Percentiles rank a stretch among this genome's conserved stretches.
Evolutionary conservation across 305 asterid species (phyloP).

Genomic region (Coffea humblotiana): DNA sequence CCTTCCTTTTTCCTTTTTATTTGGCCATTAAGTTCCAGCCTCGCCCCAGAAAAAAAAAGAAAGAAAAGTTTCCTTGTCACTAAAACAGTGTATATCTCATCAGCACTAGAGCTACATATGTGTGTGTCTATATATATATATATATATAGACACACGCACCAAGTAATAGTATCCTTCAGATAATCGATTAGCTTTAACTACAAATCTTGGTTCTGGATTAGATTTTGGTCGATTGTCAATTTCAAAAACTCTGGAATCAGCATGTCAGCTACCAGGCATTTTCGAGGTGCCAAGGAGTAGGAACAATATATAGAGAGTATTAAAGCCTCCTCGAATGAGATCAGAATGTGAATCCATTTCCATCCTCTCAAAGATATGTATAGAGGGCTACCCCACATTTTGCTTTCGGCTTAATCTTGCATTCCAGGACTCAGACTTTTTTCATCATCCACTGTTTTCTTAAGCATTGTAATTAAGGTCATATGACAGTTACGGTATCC

Average conservation of each 20-base stretch:
- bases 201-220: constrained; percentile 21
- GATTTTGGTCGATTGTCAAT: background rate
- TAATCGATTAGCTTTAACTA: background rate
- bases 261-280: constrained; percentile 10
- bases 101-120: background rate
- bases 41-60: background rate
- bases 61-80: too few species aligned
- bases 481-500: too few species aligned
- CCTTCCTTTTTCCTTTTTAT: too few species aligned
- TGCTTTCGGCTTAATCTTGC: constrained; percentile 1
- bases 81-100: background rate
- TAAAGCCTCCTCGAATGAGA: background rate
- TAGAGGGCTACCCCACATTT: background rate
- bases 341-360: constrained; percentile 10
- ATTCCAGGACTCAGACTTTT: background rate
- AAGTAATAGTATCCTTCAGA: background rate
- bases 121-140: too few species aligned
- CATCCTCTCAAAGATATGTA: background rate
- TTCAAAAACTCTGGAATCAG: constrained; percentile 8
- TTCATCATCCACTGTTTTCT: background rate
- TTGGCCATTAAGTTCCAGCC: background rate
- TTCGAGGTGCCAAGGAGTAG: background rate
- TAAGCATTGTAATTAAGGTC: background rate
- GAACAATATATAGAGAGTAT: background rate
- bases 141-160: background rate